Base-by-base conservation (phyloP, 768 basidiomycete species). In the Vararia minispora region DNA sequence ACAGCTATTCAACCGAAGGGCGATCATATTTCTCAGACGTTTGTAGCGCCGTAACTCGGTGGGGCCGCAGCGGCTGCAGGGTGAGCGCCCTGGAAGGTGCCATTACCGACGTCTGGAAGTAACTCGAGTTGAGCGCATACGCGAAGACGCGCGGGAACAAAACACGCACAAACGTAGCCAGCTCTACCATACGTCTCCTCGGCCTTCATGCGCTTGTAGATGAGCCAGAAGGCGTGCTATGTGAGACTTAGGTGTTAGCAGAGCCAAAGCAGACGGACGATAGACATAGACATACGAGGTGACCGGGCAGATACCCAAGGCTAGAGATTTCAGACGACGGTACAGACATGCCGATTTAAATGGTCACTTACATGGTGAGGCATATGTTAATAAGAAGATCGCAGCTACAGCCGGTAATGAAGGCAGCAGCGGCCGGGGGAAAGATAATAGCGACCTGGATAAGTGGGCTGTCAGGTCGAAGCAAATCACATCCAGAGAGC, bases 191-290 rank as follows among this genome's bases (percentile, higher is more conserved):
- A 92, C 28, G 66, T 69, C 50, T 87, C 85, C 50, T 87, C 83
- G 0, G 87, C 89, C 50, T 84, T 69, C 71, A 88, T 88, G 71
- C 81, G 83, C 71, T 71, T 80, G 63, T 89, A 89, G 40, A 90
- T 88, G 37, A 92, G 68, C 82, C 82, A 89, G 63, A 89, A 88
- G 2, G 85, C 82, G 53, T 90, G 86, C 72, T 74, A 37, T n/a
- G 5, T 25, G 30, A 28, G 22, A 21, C 18, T 23, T 7, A 22
- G 17, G 25, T 22, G 39, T 27, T 21, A 27, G 31, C 18, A 12
- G n/a, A 11, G 24, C 23, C 4, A 41, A 10, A 5, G 11, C 12
- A 10, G n/a, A 22, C 23, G 5, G 25, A 28, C 8, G 28, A 28
- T 27, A 18, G 6, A 6, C 13, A 4, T 13, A 25, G 36, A 55